Evolutionary conservation across 225 moss, liverwort and hornwort species (phyloP).

Genomic region (Rhytidiadelphus loreus): DNA sequence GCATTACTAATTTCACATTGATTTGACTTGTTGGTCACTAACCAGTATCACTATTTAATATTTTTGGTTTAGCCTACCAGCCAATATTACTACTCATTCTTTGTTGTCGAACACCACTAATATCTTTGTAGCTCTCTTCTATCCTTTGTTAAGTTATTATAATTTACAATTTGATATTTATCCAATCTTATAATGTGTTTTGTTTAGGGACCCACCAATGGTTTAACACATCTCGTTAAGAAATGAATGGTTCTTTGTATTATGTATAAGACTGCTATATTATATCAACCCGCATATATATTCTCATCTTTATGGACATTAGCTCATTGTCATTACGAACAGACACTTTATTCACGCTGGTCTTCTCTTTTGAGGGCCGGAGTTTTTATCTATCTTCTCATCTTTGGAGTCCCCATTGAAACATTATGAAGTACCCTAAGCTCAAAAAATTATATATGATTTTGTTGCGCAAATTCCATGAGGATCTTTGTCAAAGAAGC

Average conservation of each 20-base stretch:
- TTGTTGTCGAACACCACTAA: background rate
- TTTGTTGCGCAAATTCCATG: no score
- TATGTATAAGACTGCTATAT: background rate
- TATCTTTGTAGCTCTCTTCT: background rate
- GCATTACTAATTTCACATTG: background rate
- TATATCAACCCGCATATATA: background rate
- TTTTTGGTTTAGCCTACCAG: no score
- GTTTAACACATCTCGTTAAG: fast-evolving
- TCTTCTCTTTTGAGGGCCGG: no score
- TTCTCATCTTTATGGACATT: no score
- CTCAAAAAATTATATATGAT: background rate
- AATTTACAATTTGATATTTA: background rate
- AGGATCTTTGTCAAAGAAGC: no score
- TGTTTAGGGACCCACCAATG: background rate
- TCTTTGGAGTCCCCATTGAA: no score
- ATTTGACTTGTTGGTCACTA: background rate
- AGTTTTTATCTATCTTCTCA: no score
- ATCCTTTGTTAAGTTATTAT: background rate
- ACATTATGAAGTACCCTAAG: background rate
- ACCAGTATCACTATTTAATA: fast-evolving
- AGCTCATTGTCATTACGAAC: no score
- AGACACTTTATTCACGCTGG: no score
- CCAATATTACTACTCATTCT: background rate
- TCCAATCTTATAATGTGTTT: background rate
- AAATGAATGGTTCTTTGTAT: background rate